A percentile compares a stretch with the other conserved stretches of the same genome.
Conservation (phyloP, 352 stramenopile species). For the Phytophthora cajani region DNA sequence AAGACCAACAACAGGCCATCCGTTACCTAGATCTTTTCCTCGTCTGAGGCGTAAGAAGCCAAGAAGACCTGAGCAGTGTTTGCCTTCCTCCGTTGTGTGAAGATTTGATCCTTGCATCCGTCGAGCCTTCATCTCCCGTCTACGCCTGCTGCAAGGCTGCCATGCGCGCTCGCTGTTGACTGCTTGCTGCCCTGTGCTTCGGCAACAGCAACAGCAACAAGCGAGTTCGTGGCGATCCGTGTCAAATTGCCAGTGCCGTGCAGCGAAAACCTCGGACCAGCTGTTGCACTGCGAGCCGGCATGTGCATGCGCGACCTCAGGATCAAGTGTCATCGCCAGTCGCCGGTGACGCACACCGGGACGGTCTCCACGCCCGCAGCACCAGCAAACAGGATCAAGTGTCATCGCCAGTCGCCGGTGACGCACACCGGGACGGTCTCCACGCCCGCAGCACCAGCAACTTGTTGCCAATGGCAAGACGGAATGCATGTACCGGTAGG, state of each 20-base stretch:
- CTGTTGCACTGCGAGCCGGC: neutral
- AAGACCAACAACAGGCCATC: neutral
- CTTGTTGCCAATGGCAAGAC: neutral
- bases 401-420: conserved; percentile 4
- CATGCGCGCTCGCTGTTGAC: no score
- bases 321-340: conserved; percentile 2
- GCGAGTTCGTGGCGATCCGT: neutral
- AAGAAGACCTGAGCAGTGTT: neutral
- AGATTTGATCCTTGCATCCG: no score
- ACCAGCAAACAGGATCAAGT: neutral
- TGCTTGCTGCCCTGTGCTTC: no score
- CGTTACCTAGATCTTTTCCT: neutral
- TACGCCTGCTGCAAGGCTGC: no score
- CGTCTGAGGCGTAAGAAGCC: neutral
- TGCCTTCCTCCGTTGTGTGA: neutral
- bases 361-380: neutral
- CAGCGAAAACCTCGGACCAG: neutral
- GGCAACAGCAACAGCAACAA: no score
- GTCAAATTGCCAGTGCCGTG: neutral
- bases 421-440: conserved; percentile 6
- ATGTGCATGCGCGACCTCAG: neutral
- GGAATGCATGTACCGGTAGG: no score
- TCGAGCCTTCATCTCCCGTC: no score
- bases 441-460: no score
- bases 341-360: conserved; percentile 6